phyloP scores from a whole-genome alignment of 2,329 filamentous ascomycete genomes.

The Cephalotrichum gorgonifer region DNA sequence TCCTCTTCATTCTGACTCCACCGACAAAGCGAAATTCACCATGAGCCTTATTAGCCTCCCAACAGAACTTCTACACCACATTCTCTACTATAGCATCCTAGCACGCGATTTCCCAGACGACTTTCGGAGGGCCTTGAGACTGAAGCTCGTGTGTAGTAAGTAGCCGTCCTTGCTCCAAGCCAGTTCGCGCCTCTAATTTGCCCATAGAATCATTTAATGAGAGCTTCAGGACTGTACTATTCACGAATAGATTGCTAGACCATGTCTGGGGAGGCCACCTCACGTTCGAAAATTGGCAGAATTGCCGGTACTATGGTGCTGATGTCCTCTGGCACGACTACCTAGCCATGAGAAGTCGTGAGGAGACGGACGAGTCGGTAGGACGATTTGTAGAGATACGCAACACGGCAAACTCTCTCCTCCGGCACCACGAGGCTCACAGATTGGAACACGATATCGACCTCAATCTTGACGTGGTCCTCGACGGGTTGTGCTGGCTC shows the following conservation, averaged over 20 bases:
- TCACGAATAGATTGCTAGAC: neutral
- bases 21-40: neutral
- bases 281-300: neutral
- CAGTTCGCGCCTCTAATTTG: neutral
- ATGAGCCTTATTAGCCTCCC: neutral
- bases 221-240: neutral
- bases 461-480: neutral
- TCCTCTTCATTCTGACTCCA: too few species aligned
- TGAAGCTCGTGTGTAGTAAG: neutral
- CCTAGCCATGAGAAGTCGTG: neutral
- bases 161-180: neutral
- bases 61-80: neutral
- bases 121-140: neutral
- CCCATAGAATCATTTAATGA: neutral
- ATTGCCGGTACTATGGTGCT: neutral
- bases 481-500: conserved; percentile 2
- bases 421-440: neutral
- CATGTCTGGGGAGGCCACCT: too few species aligned
- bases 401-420: neutral
- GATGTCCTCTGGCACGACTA: neutral
- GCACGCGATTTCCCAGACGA: neutral
- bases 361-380: neutral
- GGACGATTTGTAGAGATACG: conserved; percentile 1
- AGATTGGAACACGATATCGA: neutral
- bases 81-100: neutral